phyloP scores from a whole-genome alignment of 345 rosid species.

The Pistacia integerrima region DNA sequence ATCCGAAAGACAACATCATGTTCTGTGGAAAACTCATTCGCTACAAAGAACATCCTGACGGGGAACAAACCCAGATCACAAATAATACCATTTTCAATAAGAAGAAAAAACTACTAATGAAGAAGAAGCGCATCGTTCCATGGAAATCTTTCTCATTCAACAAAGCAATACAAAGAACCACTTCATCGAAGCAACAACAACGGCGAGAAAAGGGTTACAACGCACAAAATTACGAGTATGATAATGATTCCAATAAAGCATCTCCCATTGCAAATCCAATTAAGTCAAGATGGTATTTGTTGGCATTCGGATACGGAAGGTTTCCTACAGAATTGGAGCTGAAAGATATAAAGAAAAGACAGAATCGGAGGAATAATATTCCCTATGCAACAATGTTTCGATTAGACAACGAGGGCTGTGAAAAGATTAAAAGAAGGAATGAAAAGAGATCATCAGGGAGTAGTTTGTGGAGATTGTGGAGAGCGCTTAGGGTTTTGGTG shows the following conservation, averaged over 20 bases:
- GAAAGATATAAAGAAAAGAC: constrained; percentile 53
- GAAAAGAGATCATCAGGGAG: constrained; percentile 1
- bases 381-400: neutral
- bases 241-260: no score
- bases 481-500: constrained; percentile 17
- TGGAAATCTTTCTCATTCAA: neutral
- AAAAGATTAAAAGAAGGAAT: constrained; percentile 1
- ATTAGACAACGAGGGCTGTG: neutral
- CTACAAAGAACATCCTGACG: constrained; percentile 14
- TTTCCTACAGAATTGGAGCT: constrained; percentile 45
- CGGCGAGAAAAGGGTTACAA: neutral
- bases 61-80: constrained; percentile 1
- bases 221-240: no score
- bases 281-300: constrained; percentile 39
- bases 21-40: constrained; percentile 62
- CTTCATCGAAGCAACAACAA: neutral
- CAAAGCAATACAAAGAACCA: no score
- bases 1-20: constrained; percentile 29
- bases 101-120: no score
- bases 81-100: no score
- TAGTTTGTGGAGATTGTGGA: constrained; percentile 36
- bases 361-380: constrained; percentile 25
- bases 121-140: no score
- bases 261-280: no score
- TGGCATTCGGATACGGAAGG: constrained; percentile 49